Conservation (phyloP, 179 eudicot genomes). For the Beta lomatogona region DNA sequence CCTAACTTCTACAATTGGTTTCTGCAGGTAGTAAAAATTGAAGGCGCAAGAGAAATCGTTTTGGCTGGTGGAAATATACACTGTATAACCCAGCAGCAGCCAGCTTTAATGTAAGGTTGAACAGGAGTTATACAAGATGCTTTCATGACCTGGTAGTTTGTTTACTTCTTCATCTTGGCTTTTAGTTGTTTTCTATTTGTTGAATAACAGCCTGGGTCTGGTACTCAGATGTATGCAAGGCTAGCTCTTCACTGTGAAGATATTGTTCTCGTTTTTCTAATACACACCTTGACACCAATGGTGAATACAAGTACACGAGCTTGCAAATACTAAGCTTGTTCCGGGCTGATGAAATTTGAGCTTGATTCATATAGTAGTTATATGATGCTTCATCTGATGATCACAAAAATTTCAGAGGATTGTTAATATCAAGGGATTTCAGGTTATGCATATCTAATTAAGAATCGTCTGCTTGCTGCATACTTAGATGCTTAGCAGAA, state of each 20-base stretch:
- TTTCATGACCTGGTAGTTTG: not conserved
- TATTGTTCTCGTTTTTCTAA: not conserved
- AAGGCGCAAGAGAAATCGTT: slow-evolving; percentile 90
- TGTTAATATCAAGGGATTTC: too few species aligned
- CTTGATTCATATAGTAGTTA: too few species aligned
- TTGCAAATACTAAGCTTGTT: not conserved
- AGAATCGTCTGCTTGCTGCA: too few species aligned
- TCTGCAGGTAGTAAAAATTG: slow-evolving; percentile 63
- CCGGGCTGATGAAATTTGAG: too few species aligned
- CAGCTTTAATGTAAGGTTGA: slow-evolving; percentile 32
- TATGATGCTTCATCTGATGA: too few species aligned
- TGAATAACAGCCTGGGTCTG: slow-evolving; percentile 10
- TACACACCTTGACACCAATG: not conserved
- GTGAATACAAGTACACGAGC: not conserved
- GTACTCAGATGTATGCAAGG: not conserved
- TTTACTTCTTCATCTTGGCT: not conserved
- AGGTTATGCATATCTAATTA: too few species aligned
- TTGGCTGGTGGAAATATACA: slow-evolving; percentile 91
- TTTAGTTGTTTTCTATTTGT: not conserved
- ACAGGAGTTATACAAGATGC: not conserved
- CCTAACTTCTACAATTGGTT: not conserved
- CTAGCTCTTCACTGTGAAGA: not conserved
- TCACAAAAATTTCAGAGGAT: too few species aligned
- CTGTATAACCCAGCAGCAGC: slow-evolving; percentile 94
- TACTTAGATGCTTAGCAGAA: too few species aligned